These are phyloP conservation scores for Rutstroemia sydowiana DNA, from an alignment of 2,329 filamentous ascomycete species.

Conservation along the genomic window DNA sequence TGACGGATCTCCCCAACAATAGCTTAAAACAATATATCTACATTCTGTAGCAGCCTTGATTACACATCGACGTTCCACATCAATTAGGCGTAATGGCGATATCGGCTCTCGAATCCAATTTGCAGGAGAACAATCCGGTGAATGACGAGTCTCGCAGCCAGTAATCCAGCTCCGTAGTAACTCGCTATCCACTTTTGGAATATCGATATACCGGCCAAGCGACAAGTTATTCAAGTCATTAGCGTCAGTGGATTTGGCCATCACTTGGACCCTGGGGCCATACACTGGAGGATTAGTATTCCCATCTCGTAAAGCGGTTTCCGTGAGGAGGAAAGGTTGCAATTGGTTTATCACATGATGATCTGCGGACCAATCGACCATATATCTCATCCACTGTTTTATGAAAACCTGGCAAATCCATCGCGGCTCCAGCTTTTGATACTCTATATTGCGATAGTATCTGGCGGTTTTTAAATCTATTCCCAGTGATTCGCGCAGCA, in stretches of 20 bases:
- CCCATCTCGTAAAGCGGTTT: not conserved
- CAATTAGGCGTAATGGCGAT: not conserved
- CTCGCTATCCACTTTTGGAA: not conserved
- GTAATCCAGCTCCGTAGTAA: not conserved
- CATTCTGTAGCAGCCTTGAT: not conserved
- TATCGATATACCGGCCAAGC: not conserved
- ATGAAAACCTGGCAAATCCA: not conserved
- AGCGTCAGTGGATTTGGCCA: not conserved
- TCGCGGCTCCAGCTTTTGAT: not conserved
- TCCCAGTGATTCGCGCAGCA: not conserved
- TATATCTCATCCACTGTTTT: not conserved
- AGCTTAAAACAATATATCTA: slow-evolving; percentile 1
- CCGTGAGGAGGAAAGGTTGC: not conserved
- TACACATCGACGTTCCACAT: slow-evolving; percentile 1
- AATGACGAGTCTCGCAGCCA: not conserved
- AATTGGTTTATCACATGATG: not conserved
- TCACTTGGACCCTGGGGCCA: not conserved
- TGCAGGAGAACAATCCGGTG: not conserved
- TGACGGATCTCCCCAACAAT: not conserved
- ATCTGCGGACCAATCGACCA: not conserved
- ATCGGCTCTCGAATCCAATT: not conserved
- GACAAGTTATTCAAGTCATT: not conserved
- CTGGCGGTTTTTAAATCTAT: not conserved
- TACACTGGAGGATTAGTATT: not conserved
- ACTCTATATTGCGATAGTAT: no score